Conservation (phyloP, 345 rosid species). For the Crucihimalaya himalaica region DNA sequence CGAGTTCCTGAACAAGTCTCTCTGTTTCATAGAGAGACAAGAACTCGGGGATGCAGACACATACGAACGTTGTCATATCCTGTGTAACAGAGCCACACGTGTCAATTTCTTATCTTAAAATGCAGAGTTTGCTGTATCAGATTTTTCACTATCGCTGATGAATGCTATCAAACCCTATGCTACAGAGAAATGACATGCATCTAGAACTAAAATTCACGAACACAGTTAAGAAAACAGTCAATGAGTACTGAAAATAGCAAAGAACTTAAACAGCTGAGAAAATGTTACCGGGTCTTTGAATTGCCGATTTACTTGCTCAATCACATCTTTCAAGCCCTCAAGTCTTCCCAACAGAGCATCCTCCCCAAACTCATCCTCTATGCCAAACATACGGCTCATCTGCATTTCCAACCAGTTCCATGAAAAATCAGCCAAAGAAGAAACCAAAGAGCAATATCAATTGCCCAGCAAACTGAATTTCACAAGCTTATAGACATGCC, state of each 20-base stretch:
- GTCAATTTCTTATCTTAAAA: constrained; percentile 15
- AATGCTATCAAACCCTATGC: neutral
- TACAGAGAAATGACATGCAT: neutral
- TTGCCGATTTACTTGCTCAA: constrained; percentile 93
- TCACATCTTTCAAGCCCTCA: constrained; percentile 97
- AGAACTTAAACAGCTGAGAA: neutral
- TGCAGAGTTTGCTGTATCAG: constrained; percentile 5
- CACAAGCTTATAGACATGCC: constrained; percentile 51
- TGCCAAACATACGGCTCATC: constrained; percentile 87
- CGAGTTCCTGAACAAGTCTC: constrained; percentile 96
- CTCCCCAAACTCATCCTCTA: constrained; percentile 92
- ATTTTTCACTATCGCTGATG: neutral
- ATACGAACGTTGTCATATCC: constrained; percentile 96
- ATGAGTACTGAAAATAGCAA: neutral
- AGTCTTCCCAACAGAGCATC: constrained; percentile 97
- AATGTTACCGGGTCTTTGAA: constrained; percentile 87
- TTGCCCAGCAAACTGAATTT: constrained; percentile 2
- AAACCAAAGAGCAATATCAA: constrained; percentile 18
- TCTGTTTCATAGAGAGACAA: constrained; percentile 97
- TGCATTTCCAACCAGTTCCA: constrained; percentile 42
- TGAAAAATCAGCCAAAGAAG: constrained; percentile 15
- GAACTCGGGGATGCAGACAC: constrained; percentile 99
- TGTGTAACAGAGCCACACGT: constrained; percentile 33
- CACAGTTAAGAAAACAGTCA: neutral
- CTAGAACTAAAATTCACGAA: neutral